Evolutionary conservation across 345 rosid species (phyloP).

Genomic region (Citrus unshiu): DNA sequence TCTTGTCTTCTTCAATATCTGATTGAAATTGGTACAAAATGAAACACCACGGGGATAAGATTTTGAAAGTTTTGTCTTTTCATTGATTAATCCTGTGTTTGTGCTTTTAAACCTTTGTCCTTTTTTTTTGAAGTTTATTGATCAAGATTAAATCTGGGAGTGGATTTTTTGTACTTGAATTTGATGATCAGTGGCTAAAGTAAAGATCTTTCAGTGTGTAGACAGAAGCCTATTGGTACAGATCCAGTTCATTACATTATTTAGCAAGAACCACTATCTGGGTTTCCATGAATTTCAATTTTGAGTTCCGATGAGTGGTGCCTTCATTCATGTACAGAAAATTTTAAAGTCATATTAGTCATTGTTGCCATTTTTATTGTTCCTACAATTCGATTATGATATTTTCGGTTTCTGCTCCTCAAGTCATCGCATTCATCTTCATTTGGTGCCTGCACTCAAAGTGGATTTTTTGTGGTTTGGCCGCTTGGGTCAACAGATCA

Average conservation of each 20-base stretch:
- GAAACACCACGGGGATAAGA: not conserved
- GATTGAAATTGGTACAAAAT: not conserved
- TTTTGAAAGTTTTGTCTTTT: not conserved
- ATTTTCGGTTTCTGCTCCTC: not conserved
- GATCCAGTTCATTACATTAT: conserved; percentile 9
- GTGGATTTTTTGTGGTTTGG: not conserved
- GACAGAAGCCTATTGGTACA: conserved; percentile 3
- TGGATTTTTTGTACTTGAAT: not conserved
- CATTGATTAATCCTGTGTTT: not conserved
- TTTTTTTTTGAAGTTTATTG: not conserved
- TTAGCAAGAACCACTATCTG: not conserved
- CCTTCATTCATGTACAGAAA: not conserved
- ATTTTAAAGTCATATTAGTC: not conserved
- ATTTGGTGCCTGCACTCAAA: not conserved
- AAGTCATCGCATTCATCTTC: not conserved
- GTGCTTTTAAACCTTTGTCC: not conserved
- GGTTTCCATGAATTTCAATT: conserved; percentile 10
- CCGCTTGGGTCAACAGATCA: not conserved
- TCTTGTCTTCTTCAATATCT: not conserved
- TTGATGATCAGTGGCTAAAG: not conserved
- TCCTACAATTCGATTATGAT: not conserved
- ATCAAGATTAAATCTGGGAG: conserved; percentile 13
- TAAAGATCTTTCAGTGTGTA: not conserved
- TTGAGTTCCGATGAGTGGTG: conserved; percentile 13
- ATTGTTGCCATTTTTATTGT: not conserved